phyloP scores from a whole-genome alignment of 306 rosid species.

The Corylus heterophylla region DNA sequence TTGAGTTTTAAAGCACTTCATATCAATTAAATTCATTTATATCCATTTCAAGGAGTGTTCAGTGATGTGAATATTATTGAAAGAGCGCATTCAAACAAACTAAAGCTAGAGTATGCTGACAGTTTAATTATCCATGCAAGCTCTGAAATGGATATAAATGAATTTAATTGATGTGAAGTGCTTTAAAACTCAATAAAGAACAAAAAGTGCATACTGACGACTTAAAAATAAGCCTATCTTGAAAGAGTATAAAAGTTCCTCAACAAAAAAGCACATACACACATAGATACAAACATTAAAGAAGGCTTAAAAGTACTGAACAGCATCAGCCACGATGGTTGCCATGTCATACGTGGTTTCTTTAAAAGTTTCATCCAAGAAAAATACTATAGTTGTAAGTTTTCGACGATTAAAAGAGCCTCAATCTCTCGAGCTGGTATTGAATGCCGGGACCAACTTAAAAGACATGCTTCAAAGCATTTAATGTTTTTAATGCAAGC shows the following conservation, averaged over 20 bases:
- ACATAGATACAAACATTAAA: background rate
- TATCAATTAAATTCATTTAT: too few relatives aligned
- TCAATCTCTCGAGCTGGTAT: constrained; percentile 90
- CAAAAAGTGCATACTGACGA: background rate
- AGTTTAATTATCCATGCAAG: constrained; percentile 85
- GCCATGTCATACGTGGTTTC: constrained; percentile 91
- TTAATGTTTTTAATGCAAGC: constrained; percentile 74
- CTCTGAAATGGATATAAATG: constrained; percentile 52
- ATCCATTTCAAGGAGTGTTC: too few relatives aligned
- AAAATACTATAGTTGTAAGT: constrained; percentile 89
- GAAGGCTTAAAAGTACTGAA: constrained; percentile 56
- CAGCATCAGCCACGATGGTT: constrained; percentile 90
- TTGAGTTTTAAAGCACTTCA: too few relatives aligned
- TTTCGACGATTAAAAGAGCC: constrained; percentile 75
- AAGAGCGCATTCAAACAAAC: constrained; percentile 84
- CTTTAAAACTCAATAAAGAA: constrained; percentile 8
- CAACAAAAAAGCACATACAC: background rate
- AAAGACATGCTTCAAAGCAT: constrained; percentile 85
- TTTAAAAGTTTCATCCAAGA: constrained; percentile 95
- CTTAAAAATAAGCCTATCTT: constrained; percentile 7
- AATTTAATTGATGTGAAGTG: constrained; percentile 21
- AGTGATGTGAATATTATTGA: too few relatives aligned
- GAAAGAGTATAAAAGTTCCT: background rate
- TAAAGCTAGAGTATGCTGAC: constrained; percentile 75
- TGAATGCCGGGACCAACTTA: constrained; percentile 87